Evolutionary conservation across 768 basidiomycete genomes (phyloP), one percentile per base, ranked within the genome.

Genomic region (Mycena galopus): DNA sequence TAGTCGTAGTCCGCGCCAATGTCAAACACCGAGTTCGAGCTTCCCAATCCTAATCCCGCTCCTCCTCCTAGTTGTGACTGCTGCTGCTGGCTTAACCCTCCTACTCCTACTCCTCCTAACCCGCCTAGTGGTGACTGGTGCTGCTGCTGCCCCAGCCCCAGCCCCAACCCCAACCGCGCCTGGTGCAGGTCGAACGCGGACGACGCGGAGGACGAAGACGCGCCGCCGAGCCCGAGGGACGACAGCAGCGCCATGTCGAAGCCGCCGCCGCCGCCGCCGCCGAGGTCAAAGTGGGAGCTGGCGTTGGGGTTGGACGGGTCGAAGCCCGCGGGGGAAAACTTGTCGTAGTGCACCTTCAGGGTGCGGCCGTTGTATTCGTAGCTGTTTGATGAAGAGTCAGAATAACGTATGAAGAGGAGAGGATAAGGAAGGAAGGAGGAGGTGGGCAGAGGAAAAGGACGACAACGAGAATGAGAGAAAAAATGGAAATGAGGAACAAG

Each of bases 321-420:
- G n/a, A 55, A 29, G 29, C 29, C 35, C 35, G 57, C 57, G 27
- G 83, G 89, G 2, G 89, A 86, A 79, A 92, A 96, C 80, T 93
- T 94, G 86, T 99, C 97, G 78, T 92, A 94, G 79, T 96, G 94
- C 14, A 98, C 97, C 79, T 96, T 96, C 50, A 98, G 87, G 11
- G 87, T 84, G 30, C 96, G 91, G 5, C 96, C 96, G 78, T 94
- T 94, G 77, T 93, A 94, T 75, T 98, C 96, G 77, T 91, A 94
- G 33, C 96, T 97, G 79, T 0, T 11, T 17, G n/a, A 23, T 1
- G 33, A 50, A 9, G 47, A 35, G 60, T 44, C 23, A 29, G 37
- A 19, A 19, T 29, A 5, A 25, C 25, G 23, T 10, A 51, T 51
- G 30, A 21, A 21, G 12, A 35, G 14, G 21, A 23, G 56, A 23